Evolutionary conservation across 495 filamentous ascomycete genomes (phyloP).

Genomic region (Aspergillus ellipticus): DNA sequence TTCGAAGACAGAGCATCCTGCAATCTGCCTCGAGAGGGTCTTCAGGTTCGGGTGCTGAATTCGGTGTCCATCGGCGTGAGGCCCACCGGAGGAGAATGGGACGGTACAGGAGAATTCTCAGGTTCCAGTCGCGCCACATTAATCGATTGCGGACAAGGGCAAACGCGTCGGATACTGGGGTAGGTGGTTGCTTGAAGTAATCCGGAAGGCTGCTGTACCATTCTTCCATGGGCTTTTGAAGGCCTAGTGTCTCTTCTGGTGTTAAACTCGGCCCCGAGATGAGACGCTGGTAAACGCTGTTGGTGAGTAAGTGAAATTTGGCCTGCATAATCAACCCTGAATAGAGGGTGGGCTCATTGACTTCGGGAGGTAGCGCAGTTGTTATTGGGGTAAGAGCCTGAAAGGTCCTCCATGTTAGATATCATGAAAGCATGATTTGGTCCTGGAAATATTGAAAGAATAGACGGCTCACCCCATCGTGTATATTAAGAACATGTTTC

Average conservation of each 20-base stretch:
- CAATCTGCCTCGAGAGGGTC: conserved; percentile 43
- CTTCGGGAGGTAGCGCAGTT: conserved; percentile 38
- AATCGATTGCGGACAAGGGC: conserved; percentile 39
- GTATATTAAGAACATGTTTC: conserved; percentile 47
- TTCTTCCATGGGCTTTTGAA: conserved; percentile 45
- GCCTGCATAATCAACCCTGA: conserved; percentile 47
- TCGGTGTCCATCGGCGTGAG: conserved; percentile 39
- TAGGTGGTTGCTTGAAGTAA: conserved; percentile 39
- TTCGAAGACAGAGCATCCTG: conserved; percentile 40
- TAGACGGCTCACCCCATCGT: conserved; percentile 33
- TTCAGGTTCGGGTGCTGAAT: conserved; percentile 30
- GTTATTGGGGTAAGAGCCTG: conserved; percentile 41
- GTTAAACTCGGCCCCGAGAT: conserved; percentile 49
- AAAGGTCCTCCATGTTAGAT: neutral
- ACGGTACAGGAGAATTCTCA: conserved; percentile 50
- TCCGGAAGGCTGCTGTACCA: conserved; percentile 44
- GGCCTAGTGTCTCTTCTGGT: conserved; percentile 42
- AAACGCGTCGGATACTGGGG: conserved; percentile 31
- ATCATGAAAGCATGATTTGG: neutral
- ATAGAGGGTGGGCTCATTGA: conserved; percentile 45
- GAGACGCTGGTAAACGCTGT: conserved; percentile 47
- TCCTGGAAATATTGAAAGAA: neutral
- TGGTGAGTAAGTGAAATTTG: conserved; percentile 47
- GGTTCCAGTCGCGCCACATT: conserved; percentile 50
- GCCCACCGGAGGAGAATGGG: conserved; percentile 51